phyloP scores from a whole-genome alignment of 2,329 filamentous ascomycete genomes.

The Reticulascus tulasneorum region DNA sequence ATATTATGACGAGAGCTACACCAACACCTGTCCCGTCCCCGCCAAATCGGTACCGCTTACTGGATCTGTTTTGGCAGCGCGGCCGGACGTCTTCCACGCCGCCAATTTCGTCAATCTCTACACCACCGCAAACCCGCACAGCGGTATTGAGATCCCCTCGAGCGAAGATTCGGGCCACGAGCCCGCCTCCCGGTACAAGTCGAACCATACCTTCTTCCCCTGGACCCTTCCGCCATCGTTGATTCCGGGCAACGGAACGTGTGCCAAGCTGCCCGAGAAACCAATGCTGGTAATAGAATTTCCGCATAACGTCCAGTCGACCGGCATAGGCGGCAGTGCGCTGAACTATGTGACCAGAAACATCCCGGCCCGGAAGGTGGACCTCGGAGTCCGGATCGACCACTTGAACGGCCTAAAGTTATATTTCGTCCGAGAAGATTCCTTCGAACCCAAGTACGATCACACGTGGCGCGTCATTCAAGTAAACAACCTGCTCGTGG shows the following conservation, averaged over 20 bases:
- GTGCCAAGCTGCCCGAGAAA: slow-evolving; percentile 65
- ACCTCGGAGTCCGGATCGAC: slow-evolving; percentile 22
- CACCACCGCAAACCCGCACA: slow-evolving; percentile 64
- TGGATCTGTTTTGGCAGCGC: slow-evolving; percentile 74
- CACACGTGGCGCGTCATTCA: slow-evolving; percentile 69
- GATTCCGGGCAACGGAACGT: slow-evolving; percentile 74
- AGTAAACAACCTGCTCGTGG: slow-evolving; percentile 75
- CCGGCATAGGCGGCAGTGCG: slow-evolving; percentile 21
- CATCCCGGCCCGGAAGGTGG: slow-evolving; percentile 17
- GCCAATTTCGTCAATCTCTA: slow-evolving; percentile 81
- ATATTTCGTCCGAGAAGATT: slow-evolving; percentile 63
- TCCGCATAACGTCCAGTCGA: slow-evolving; percentile 42
- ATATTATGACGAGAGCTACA: slow-evolving; percentile 42
- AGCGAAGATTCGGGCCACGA: slow-evolving; percentile 33
- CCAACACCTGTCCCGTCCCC: slow-evolving; percentile 63
- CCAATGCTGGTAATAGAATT: slow-evolving; percentile 67
- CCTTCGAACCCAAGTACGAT: slow-evolving; percentile 29
- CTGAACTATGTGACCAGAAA: slow-evolving; percentile 42
- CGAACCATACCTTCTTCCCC: slow-evolving; percentile 83
- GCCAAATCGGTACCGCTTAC: slow-evolving; percentile 59
- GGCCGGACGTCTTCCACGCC: slow-evolving; percentile 82
- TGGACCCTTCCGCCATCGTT: slow-evolving; percentile 82
- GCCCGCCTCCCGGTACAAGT: slow-evolving; percentile 41
- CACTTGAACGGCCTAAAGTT: slow-evolving; percentile 56
- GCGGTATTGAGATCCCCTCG: slow-evolving; percentile 31